Percentiles rank a stretch among this genome's conserved stretches.
These are phyloP conservation scores for Chrysanthemum seticuspe DNA, from an alignment of 129 eudicot species.

Conservation along the genomic window DNA sequence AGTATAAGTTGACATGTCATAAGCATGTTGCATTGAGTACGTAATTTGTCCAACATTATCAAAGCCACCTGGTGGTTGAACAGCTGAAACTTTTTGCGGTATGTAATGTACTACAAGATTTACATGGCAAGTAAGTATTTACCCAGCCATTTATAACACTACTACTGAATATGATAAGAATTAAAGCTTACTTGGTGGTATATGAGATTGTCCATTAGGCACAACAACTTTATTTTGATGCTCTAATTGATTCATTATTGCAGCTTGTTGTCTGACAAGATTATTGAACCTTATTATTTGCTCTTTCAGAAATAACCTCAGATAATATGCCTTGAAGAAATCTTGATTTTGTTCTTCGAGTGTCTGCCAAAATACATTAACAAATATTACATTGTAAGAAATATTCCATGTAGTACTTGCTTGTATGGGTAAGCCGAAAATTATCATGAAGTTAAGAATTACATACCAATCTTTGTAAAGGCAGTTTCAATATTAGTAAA, in stretches of 20 bases:
- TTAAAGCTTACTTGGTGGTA: conserved; percentile 45
- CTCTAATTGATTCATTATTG: conserved; percentile 38
- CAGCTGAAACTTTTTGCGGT: too few relatives aligned
- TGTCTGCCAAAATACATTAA: conserved; percentile 55
- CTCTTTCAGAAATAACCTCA: conserved; percentile 48
- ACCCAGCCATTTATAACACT: neutral
- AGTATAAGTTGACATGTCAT: too few relatives aligned
- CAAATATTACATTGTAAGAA: neutral
- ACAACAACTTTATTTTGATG: conserved; percentile 26
- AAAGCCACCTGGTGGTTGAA: too few relatives aligned
- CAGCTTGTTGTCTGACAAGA: conserved; percentile 53
- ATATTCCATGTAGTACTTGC: too few relatives aligned
- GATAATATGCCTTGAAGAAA: conserved; percentile 59
- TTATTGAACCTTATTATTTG: conserved; percentile 52
- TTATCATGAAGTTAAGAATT: neutral
- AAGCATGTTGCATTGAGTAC: too few relatives aligned
- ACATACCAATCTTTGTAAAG: conserved; percentile 27
- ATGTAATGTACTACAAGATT: too few relatives aligned
- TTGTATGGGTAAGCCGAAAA: neutral
- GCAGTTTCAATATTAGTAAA: neutral
- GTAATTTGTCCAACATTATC: too few relatives aligned
- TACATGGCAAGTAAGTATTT: too few relatives aligned
- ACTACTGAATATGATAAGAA: neutral
- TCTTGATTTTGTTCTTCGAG: conserved; percentile 75
- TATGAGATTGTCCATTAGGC: conserved; percentile 41